Base-by-base conservation (phyloP, 2,329 filamentous ascomycete species). In the Aspergillus ochraceoroseus region DNA sequence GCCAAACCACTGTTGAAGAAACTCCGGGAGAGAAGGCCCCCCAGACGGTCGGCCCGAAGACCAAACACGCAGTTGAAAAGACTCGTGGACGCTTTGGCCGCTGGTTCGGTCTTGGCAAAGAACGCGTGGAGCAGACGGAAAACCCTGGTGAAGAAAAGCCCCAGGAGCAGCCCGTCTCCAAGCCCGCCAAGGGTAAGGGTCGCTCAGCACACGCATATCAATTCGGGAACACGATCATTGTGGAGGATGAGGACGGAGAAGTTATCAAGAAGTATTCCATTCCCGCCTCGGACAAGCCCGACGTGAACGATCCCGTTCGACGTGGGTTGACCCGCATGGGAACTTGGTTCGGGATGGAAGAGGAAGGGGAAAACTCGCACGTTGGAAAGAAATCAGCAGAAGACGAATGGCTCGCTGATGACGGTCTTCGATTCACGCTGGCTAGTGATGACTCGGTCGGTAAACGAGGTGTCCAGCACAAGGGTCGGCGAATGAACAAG, bases 181-280 rank as follows among this genome's bases (percentile, higher is more conserved):
- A 43, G 38, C 46, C 51, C 12, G 17, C 38, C 18, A 50, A 55
- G 43, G 33, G 49, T 34, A 65, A 68, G 19, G 56, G 64, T 42
- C 78, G 77, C 18, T 78, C 79, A 29, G 79, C 79, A 25, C 75
- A 79, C 43, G 79, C 79, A 1, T 83, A 82, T 53, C 79, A 82
- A 47, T 82, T 81, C 51, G 79, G 79, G 36, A 82, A 82, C 52
- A 83, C 79, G n/a, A 80, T 83, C 50, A 83, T 83, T 57, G 77
- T 83, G 11, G 79, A 83, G 57, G 79, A 83, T 50, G 79, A 81
- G 54, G 77, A 82, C 51, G 79, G 79, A 17, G 79, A 83, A 58
- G 79, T 83, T 17, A 71, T 83, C 62, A 82, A 81, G 67, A 82
- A 80, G 55, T 82, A 81, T 57, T 77, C 79, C 33, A 80, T 83